These are phyloP conservation scores for Teunomyces atbi DNA, from an alignment of 805 yeast species.

Conservation along the genomic window DNA sequence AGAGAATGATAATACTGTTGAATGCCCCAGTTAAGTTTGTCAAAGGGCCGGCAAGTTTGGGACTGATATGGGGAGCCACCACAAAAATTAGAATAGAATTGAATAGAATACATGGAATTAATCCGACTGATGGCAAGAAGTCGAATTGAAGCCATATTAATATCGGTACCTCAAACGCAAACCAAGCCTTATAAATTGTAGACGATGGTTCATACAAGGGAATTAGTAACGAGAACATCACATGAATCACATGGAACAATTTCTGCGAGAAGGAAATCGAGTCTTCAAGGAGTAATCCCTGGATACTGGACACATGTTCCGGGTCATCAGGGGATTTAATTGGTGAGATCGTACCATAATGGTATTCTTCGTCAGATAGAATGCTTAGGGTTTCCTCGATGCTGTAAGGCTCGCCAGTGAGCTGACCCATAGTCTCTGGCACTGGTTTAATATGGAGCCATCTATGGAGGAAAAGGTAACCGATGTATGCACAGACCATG, in stretches of 20 bases:
- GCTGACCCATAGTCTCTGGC: neutral
- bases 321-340: slow-evolving; percentile 6
- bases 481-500: slow-evolving; percentile 23
- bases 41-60: slow-evolving; percentile 2
- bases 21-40: slow-evolving; percentile 19
- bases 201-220: slow-evolving; percentile 12
- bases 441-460: slow-evolving; percentile 9
- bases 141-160: slow-evolving; percentile 17
- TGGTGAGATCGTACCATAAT: slow-evolving; percentile 6
- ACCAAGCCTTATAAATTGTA: slow-evolving; percentile 15
- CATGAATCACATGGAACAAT: slow-evolving; percentile 11
- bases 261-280: slow-evolving; percentile 4
- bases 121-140: slow-evolving; percentile 9
- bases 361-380: slow-evolving; percentile 16
- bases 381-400: slow-evolving; percentile 23
- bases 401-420: slow-evolving; percentile 13
- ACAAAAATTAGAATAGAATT: slow-evolving; percentile 3
- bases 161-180: slow-evolving; percentile 16
- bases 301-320: neutral
- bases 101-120: slow-evolving; percentile 8
- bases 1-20: slow-evolving; percentile 25
- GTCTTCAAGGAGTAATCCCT: slow-evolving; percentile 4
- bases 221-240: slow-evolving; percentile 12
- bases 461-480: slow-evolving; percentile 24
- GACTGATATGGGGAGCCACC: slow-evolving; percentile 1